Conservation (phyloP, 1,284 basidiomycete genomes). For the Ustilago loliicola region DNA sequence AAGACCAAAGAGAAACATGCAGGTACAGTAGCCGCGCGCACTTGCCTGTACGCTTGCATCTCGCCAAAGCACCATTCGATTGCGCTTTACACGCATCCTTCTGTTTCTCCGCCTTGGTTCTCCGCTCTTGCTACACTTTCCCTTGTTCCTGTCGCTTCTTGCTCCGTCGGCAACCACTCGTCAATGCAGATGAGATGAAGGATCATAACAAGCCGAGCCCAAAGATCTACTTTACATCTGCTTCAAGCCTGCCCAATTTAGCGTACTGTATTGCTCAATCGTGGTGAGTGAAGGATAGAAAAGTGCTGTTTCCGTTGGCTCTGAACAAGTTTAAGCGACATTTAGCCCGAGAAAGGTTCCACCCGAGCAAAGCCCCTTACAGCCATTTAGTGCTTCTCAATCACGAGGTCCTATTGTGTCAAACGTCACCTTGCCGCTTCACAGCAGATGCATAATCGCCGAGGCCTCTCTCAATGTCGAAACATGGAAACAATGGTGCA, state of each 20-base stretch:
- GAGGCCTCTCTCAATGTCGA: not conserved
- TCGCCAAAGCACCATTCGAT: conserved; percentile 24
- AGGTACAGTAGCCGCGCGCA: not conserved
- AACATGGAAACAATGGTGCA: no score
- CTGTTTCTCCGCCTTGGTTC: conserved; percentile 4
- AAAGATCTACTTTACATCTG: not conserved
- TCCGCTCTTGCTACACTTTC: not conserved
- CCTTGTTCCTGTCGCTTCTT: not conserved
- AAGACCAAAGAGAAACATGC: not conserved
- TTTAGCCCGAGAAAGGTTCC: no score
- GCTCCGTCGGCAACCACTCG: not conserved
- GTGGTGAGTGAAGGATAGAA: no score
- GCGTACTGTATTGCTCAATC: no score
- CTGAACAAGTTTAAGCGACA: no score
- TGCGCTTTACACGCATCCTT: not conserved
- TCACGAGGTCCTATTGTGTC: no score
- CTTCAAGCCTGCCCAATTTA: no score
- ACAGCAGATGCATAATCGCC: conserved; percentile 13
- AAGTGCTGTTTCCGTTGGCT: no score
- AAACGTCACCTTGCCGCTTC: not conserved
- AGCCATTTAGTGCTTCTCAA: not conserved
- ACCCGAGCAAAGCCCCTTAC: conserved; percentile 6
- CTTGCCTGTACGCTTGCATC: not conserved
- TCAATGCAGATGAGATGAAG: not conserved
- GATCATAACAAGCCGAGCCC: not conserved